Evolutionary conservation across 2,329 filamentous ascomycete species (phyloP).

Genomic region (Pyrenophora teres): DNA sequence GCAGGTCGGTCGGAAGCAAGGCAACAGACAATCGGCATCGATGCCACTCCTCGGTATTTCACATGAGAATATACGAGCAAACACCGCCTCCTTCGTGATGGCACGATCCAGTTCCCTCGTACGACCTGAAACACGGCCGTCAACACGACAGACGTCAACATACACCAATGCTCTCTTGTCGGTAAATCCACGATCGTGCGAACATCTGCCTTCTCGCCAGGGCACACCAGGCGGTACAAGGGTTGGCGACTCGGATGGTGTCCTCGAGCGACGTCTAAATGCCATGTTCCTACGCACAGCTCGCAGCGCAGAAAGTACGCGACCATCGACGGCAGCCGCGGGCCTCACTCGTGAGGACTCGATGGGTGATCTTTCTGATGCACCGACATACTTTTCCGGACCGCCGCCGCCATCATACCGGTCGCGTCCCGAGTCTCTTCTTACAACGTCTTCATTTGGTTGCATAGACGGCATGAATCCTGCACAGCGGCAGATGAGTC

Average conservation of each 20-base stretch:
- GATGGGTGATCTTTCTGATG: conserved; percentile 40
- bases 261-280: conserved; percentile 25
- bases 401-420: conserved; percentile 42
- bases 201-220: conserved; percentile 7
- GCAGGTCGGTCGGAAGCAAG: conserved; percentile 14
- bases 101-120: conserved; percentile 17
- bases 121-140: conserved; percentile 6
- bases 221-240: conserved; percentile 18
- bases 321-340: conserved; percentile 22
- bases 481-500: conserved; percentile 33
- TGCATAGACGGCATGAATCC: conserved; percentile 42
- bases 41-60: conserved; percentile 29
- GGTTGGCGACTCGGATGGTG: conserved; percentile 17
- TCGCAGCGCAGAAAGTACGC: conserved; percentile 15
- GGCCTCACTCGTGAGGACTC: conserved; percentile 33
- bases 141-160: conserved; percentile 8
- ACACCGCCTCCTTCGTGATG: conserved; percentile 9
- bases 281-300: conserved; percentile 15
- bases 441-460: conserved; percentile 43
- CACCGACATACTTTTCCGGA: conserved; percentile 41
- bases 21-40: conserved; percentile 32
- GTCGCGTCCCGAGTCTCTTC: conserved; percentile 36
- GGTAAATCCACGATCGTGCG: conserved; percentile 1
- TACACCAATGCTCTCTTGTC: conserved; percentile 4
- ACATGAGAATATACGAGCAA: conserved; percentile 16